Evolutionary conservation across 2,329 filamentous ascomycete genomes (phyloP).

Genomic region (Bipolaris gigantea): DNA sequence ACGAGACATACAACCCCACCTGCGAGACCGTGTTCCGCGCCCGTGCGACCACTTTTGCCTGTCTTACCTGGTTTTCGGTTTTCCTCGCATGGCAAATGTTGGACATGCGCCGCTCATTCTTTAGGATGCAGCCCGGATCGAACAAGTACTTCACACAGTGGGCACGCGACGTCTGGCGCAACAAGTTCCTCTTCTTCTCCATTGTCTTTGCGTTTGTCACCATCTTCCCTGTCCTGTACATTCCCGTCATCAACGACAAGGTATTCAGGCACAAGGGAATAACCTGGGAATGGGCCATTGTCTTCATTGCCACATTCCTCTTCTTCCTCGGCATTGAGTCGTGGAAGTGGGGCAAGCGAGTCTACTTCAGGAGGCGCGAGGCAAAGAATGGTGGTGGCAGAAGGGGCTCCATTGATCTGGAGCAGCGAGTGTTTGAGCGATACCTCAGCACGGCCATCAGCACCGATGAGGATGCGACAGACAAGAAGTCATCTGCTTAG

Average conservation of each 20-base stretch:
- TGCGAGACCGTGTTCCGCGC: slow-evolving; percentile 51
- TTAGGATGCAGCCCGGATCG: slow-evolving; percentile 68
- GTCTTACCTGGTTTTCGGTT: slow-evolving; percentile 73
- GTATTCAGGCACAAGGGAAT: slow-evolving; percentile 69
- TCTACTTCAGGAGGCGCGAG: slow-evolving; percentile 36
- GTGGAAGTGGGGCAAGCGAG: slow-evolving; percentile 69
- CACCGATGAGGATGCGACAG: slow-evolving; percentile 31
- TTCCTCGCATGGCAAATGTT: slow-evolving; percentile 76
- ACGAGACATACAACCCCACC: slow-evolving; percentile 29
- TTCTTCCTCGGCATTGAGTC: slow-evolving; percentile 67
- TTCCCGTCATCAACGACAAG: slow-evolving; percentile 65
- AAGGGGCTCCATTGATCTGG: slow-evolving; percentile 35
- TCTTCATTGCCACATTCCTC: slow-evolving; percentile 62
- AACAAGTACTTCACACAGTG: slow-evolving; percentile 62
- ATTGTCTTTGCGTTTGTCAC: slow-evolving; percentile 41
- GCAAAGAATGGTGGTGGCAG: slow-evolving; percentile 22
- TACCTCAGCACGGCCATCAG: slow-evolving; percentile 39
- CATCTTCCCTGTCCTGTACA: slow-evolving; percentile 55
- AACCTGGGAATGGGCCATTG: slow-evolving; percentile 69
- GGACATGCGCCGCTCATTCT: slow-evolving; percentile 71
- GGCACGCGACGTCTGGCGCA: slow-evolving; percentile 69
- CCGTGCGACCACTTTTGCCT: slow-evolving; percentile 72
- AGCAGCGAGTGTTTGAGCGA: slow-evolving; percentile 37
- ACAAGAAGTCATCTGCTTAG: slow-evolving; percentile 26
- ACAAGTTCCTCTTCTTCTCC: slow-evolving; percentile 63